Percentiles rank a stretch among this genome's conserved stretches.
Conservation (phyloP, 306 rosid genomes). For the Morella rubra region DNA sequence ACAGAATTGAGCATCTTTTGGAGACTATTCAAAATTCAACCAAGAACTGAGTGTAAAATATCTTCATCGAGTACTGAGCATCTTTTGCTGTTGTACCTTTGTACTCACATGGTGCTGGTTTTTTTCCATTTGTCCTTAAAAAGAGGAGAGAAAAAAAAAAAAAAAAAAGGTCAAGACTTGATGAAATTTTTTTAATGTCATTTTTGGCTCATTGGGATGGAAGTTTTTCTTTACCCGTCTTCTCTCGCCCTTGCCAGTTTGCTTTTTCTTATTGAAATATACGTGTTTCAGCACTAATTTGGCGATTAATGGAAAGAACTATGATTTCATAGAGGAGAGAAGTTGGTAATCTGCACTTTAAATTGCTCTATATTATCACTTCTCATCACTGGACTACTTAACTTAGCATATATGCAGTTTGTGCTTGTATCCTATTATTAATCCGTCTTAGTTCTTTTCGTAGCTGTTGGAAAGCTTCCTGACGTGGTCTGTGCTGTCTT, state of each 20-base stretch:
- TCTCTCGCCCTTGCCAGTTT: not conserved
- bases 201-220: not conserved
- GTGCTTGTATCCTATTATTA: not conserved
- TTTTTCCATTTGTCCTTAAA: too few species aligned
- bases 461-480: not conserved
- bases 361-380: not conserved
- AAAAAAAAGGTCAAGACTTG: too few species aligned
- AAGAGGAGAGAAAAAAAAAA: too few species aligned
- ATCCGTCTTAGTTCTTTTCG: not conserved
- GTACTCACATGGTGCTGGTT: too few species aligned
- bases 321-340: not conserved
- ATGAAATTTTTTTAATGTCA: not conserved
- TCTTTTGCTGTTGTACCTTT: not conserved
- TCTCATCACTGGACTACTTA: not conserved
- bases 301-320: slow-evolving; percentile 7
- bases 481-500: not conserved
- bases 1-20: slow-evolving; percentile 72
- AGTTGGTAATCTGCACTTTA: not conserved
- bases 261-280: not conserved
- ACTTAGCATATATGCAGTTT: not conserved
- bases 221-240: not conserved
- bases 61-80: slow-evolving; percentile 10
- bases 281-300: not conserved
- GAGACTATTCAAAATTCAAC: slow-evolving; percentile 58
- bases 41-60: slow-evolving; percentile 22